Percentiles rank a stretch among this genome's conserved stretches.
phyloP scores from a whole-genome alignment of 805 yeast species.

The Nadsonia fulvescens region DNA sequence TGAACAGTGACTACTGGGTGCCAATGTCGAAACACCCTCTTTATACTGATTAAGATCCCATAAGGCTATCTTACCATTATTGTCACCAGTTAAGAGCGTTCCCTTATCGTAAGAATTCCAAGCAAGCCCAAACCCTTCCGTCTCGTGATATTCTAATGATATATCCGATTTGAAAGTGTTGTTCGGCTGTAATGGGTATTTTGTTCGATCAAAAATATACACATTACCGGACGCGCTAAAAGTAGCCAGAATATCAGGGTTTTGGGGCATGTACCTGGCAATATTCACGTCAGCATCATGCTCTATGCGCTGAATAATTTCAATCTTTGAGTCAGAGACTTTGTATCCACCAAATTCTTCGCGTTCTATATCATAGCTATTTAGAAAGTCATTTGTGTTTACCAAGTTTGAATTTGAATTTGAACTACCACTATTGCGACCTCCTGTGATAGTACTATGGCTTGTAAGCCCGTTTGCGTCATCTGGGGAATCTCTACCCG shows the following conservation, averaged over 20 bases:
- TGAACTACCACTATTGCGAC: no score
- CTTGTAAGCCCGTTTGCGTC: no score
- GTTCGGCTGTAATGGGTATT: conserved; percentile 37
- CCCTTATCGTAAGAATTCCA: conserved; percentile 62
- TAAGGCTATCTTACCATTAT: conserved; percentile 42
- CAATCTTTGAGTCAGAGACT: conserved; percentile 18
- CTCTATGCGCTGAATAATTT: conserved; percentile 38
- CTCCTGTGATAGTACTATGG: no score
- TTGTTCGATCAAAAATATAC: conserved; percentile 64
- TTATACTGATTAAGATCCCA: conserved; percentile 44
- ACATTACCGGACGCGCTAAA: conserved; percentile 48
- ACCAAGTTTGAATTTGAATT: no score
- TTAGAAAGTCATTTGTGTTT: conserved; percentile 2
- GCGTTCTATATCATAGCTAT: conserved; percentile 20
- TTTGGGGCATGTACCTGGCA: conserved; percentile 63
- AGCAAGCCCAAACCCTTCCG: conserved; percentile 41
- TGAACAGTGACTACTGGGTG: conserved; percentile 12
- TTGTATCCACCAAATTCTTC: conserved; percentile 19
- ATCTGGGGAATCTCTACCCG: no score
- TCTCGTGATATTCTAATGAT: conserved; percentile 23
- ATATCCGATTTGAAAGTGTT: conserved; percentile 31
- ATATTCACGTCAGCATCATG: conserved; percentile 59
- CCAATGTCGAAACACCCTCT: conserved; percentile 13
- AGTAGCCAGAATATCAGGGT: conserved; percentile 66
- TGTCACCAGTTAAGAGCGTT: conserved; percentile 33